phyloP scores from a whole-genome alignment of 169 alveolate genomes.

The Blepharisma undulans region DNA sequence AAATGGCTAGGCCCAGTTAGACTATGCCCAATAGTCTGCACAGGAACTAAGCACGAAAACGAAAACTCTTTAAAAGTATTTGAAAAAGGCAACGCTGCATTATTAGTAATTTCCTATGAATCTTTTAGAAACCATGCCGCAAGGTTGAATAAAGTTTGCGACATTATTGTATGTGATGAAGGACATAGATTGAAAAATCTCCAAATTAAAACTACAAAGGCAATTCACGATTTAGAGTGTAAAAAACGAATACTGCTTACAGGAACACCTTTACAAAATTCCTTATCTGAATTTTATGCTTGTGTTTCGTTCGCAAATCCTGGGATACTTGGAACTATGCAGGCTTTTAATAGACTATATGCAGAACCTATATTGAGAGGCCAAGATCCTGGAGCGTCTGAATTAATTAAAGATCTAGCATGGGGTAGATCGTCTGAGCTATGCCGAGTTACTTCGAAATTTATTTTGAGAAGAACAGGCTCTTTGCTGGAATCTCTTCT shows the following conservation, averaged over 20 bases:
- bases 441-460: slow-evolving; percentile 46
- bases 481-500: slow-evolving; percentile 56
- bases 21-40: slow-evolving; percentile 89
- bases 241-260: slow-evolving; percentile 75
- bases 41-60: slow-evolving; percentile 83
- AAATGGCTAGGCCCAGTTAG: slow-evolving; percentile 92
- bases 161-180: slow-evolving; percentile 94
- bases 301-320: slow-evolving; percentile 66
- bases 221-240: slow-evolving; percentile 87
- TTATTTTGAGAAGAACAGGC: slow-evolving; percentile 70
- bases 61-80: background rate
- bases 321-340: slow-evolving; percentile 38
- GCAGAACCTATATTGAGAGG: background rate
- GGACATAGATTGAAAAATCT: slow-evolving; percentile 95
- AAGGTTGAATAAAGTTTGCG: slow-evolving; percentile 88
- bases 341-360: background rate
- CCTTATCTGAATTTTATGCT: slow-evolving; percentile 66
- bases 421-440: slow-evolving; percentile 53
- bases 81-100: slow-evolving; percentile 55
- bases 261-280: slow-evolving; percentile 78
- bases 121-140: slow-evolving; percentile 88
- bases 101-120: slow-evolving; percentile 91
- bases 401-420: background rate
- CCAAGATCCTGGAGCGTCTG: slow-evolving; percentile 5
- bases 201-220: slow-evolving; percentile 88